Evolutionary conservation across 2,329 filamentous ascomycete species (phyloP).

Genomic region (Verticillium albo-atrum): DNA sequence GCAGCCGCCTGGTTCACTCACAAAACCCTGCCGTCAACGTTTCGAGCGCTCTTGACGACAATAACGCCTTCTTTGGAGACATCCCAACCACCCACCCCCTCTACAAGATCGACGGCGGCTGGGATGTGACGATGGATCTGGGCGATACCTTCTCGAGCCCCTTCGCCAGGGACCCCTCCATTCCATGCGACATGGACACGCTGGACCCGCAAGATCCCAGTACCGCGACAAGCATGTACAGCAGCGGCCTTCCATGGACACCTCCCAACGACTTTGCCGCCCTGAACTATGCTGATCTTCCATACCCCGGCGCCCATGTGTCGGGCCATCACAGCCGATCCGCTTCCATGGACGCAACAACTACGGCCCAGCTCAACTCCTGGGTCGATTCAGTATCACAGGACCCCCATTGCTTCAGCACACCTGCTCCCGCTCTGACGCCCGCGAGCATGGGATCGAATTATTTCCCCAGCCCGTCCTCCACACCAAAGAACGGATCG

Average conservation of each 20-base stretch:
- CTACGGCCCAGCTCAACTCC: conserved; percentile 16
- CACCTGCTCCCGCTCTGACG: conserved; percentile 21
- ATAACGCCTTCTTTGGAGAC: conserved; percentile 22
- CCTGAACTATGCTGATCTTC: conserved; percentile 14
- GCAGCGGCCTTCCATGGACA: conserved; percentile 32
- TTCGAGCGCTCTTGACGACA: conserved; percentile 20
- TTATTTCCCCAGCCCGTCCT: conserved; percentile 34
- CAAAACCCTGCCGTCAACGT: conserved; percentile 14
- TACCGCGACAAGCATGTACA: conserved; percentile 26
- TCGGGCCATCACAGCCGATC: conserved; percentile 22
- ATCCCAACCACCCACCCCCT: conserved; percentile 22
- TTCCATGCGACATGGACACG: conserved; percentile 26
- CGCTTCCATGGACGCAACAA: conserved; percentile 30
- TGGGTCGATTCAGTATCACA: conserved; percentile 24
- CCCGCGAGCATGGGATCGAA: conserved; percentile 28
- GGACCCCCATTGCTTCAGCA: conserved; percentile 23
- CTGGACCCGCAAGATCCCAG: conserved; percentile 17
- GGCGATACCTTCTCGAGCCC: conserved; percentile 17
- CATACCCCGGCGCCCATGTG: conserved; percentile 25
- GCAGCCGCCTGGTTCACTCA: conserved; percentile 9
- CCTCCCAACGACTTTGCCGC: conserved; percentile 27
- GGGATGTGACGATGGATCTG: conserved; percentile 31
- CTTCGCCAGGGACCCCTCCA: conserved; percentile 27
- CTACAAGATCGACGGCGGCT: conserved; percentile 31
- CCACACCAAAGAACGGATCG: conserved; percentile 29